Conservation (phyloP, 257 asterid species). For the Echites panduratus region DNA sequence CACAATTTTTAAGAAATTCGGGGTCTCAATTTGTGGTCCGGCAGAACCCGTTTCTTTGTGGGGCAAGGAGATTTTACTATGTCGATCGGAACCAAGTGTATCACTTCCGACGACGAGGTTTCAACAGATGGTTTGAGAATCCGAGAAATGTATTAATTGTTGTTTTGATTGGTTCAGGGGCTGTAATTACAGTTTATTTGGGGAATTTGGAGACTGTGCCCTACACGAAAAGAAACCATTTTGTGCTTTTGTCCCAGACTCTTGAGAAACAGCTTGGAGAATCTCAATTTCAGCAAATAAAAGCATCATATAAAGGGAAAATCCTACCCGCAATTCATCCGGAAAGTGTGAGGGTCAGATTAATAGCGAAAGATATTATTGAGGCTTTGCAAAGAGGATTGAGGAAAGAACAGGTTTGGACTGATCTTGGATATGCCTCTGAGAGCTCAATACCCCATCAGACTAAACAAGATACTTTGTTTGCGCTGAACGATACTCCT, state of each 20-base stretch:
- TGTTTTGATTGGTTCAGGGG: constrained; percentile 58
- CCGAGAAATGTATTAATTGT: constrained; percentile 39
- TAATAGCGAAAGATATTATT: constrained; percentile 61
- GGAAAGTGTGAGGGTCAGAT: constrained; percentile 66
- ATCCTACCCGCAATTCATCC: constrained; percentile 89
- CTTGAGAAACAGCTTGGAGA: constrained; percentile 68
- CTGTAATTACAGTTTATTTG: constrained; percentile 52
- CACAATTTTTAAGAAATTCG: constrained; percentile 36
- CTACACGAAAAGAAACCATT: constrained; percentile 75
- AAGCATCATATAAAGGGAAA: constrained; percentile 49
- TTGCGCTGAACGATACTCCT: constrained; percentile 26
- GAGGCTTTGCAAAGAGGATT: constrained; percentile 75
- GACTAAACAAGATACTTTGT: constrained; percentile 28
- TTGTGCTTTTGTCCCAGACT: constrained; percentile 58
- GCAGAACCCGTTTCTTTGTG: constrained; percentile 43
- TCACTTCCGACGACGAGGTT: constrained; percentile 77
- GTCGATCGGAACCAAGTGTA: constrained; percentile 46
- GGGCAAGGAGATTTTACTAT: constrained; percentile 66
- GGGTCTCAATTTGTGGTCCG: constrained; percentile 25
- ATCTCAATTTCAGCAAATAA: constrained; percentile 45
- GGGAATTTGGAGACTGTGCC: constrained; percentile 90
- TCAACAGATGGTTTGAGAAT: constrained; percentile 52
- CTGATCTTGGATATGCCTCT: constrained; percentile 54
- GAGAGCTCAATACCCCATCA: constrained; percentile 25
- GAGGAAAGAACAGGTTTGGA: constrained; percentile 72